These are phyloP conservation scores for Penstemon newberryi DNA, from an alignment of 257 asterid genomes.

Conservation along the genomic window DNA sequence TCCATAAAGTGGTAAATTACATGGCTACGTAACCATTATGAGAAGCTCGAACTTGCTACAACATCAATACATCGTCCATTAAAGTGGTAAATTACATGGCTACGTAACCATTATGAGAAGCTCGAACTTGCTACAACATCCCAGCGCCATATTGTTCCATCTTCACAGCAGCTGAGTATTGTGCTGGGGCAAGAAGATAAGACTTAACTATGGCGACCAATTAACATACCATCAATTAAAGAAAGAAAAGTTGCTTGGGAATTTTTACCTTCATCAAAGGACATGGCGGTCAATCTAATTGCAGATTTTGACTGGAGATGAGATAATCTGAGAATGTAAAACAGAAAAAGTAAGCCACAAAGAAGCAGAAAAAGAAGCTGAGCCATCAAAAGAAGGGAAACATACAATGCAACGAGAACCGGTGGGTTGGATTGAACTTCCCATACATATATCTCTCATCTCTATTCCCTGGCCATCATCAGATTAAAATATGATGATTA, in stretches of 20 bases:
- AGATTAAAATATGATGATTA: conserved; percentile 13
- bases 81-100: too few relatives aligned
- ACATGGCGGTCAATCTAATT: conserved; percentile 90
- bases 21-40: too few relatives aligned
- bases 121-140: conserved; percentile 75
- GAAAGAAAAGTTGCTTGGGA: neutral
- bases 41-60: conserved; percentile 55
- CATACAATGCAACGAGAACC: conserved; percentile 69
- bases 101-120: neutral
- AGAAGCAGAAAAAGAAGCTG: conserved; percentile 5
- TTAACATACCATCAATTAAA: neutral
- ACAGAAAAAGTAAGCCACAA: neutral
- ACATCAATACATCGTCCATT: conserved; percentile 37
- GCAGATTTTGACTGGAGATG: conserved; percentile 88
- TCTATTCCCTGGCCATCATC: conserved; percentile 63
- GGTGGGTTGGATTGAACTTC: conserved; percentile 94
- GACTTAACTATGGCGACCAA: too few relatives aligned
- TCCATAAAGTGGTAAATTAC: too few relatives aligned
- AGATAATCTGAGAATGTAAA: conserved; percentile 53
- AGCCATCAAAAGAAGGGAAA: conserved; percentile 19
- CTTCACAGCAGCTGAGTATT: conserved; percentile 95
- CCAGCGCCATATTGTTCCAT: conserved; percentile 99
- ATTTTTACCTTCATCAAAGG: conserved; percentile 80
- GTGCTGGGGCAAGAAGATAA: conserved; percentile 54
- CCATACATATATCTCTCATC: conserved; percentile 96